Base-by-base conservation (phyloP, 805 yeast genomes). In the Cyberlindnera americana region DNA sequence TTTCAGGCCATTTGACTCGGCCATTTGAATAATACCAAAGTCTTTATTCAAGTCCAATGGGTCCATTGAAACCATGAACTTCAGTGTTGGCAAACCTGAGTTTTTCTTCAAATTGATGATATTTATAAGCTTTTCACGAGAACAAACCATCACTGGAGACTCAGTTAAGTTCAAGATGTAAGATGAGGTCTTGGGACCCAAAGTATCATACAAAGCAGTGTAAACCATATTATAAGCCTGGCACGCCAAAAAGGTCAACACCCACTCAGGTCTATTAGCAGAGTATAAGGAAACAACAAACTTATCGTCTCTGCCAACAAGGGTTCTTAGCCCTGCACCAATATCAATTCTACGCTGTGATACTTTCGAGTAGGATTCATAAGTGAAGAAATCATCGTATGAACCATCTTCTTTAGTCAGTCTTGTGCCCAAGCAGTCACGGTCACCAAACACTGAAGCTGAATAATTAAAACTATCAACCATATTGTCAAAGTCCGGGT, bases 181-280 rank as follows among this genome's bases (percentile, higher is more conserved):
- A 40, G 62, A 63, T 14, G 82, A 66, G 6, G 83, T 66, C 28
- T 61, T 67, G 9, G 77, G 70, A 13, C 75, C 75, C 38, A 70
- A 49, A 6, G 74, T 68, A 46, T 69, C 73, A 48, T 70, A 70
- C 25, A 70, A 44, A 4, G 71, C 64, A 2, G 71, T 72, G 33
- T 64, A 57, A 11, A 68, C 57, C 35, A 58, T 70, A 62, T 64
- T 67, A 62, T 70, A 75, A n/a, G 72, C 65, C 21, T 61, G 58
- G 46, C 78, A 70, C 0, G 84, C 82, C 49, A 77, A 53, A 56
- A 78, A 83, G 14, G 78, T 53, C 19, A 78, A 52, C n/a, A 66
- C 62, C 85, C 85, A 79, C 54, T 78, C 81, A 6, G 66, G 54
- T 37, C 79, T 60, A 52, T 77, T 77, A 18, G 62, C 56, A 28